A percentile compares a stretch with the other conserved stretches of the same genome.
Evolutionary conservation across 2,329 filamentous ascomycete genomes (phyloP).

Genomic region (Plenodomus tracheiphilus): DNA sequence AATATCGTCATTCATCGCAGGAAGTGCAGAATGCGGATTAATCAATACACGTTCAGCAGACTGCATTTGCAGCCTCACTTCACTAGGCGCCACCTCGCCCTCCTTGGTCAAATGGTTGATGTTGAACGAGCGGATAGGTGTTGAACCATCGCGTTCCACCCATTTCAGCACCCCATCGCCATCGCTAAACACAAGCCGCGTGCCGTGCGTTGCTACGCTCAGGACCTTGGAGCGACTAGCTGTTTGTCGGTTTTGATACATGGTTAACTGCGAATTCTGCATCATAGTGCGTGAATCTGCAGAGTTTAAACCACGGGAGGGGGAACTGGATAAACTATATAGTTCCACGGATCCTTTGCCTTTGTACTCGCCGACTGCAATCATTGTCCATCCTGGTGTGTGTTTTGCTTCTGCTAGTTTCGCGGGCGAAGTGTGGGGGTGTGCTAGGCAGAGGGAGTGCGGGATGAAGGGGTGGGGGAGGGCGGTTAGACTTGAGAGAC

Average conservation of each 20-base stretch:
- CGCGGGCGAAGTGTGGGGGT: conserved; percentile 57
- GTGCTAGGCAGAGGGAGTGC: conserved; percentile 62
- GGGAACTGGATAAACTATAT: conserved; percentile 64
- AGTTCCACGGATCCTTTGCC: conserved; percentile 87
- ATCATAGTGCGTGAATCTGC: conserved; percentile 29
- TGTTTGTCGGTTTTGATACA: conserved; percentile 75
- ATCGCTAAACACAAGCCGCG: conserved; percentile 80
- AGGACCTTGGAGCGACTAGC: conserved; percentile 80
- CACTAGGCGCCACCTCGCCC: background rate
- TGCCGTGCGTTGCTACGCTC: conserved; percentile 79
- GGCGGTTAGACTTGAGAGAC: conserved; percentile 72
- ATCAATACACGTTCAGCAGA: background rate
- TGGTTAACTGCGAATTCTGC: conserved; percentile 50
- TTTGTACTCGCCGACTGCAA: conserved; percentile 89
- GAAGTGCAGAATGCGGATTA: conserved; percentile 19
- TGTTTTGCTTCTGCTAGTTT: conserved; percentile 59
- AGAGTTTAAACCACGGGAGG: conserved; percentile 34
- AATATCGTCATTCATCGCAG: conserved; percentile 57
- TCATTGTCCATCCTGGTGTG: conserved; percentile 64
- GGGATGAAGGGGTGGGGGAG: conserved; percentile 70
- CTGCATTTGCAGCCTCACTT: background rate
- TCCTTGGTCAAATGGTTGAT: conserved; percentile 52
- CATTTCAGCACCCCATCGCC: conserved; percentile 84
- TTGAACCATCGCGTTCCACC: conserved; percentile 80
- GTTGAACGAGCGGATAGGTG: conserved; percentile 59